Base-by-base conservation (phyloP, 768 basidiomycete species). In the Hypholoma sublateritium region DNA sequence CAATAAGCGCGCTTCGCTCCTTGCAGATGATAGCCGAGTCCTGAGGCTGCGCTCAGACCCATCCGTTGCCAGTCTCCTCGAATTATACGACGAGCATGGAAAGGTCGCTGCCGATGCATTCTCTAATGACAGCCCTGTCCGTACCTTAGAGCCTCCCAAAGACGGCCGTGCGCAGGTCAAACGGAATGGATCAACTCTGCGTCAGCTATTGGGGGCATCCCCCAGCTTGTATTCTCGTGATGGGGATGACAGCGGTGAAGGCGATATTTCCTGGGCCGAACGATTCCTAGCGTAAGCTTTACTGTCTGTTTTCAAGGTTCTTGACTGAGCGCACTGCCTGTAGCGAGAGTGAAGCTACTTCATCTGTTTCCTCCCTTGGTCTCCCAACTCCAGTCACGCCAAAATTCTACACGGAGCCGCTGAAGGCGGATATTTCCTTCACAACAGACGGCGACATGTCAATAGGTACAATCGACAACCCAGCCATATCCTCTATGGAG, bases 211-310 rank as follows among this genome's bases (percentile, higher is more conserved):
- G 28, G 88, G 89, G 2, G 79, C 79, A 51, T 77, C 85, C 0
- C 65, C 70, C 1, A 71, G 72, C 55, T 49, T 69, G 17, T 69
- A 59, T 32, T 70, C 72, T 8, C 56, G 65, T 21, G 53, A 60
- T 22, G 61, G 56, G 25, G 70, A 76, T 55, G 65, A 69, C n/a
- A 76, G 75, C 59, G 71, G 65, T 0, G 88, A 90, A 67, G 85
- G 89, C 6, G 89, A 92, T 62, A 90, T 93, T 53, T 91, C 89
- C 2, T 93, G 90, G 90, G 90, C 90, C 12, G 90, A 93, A 72
- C 80, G 81, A 42, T 86, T 82, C 69, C 74, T 91, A 52, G 81
- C 78, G 90, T 91, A 62, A 0, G 5, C 28, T 9, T 13, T 35
- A 22, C 11, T 56, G 25, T 7, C 42, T 19, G 8, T 17, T 22